Conservation (phyloP, 2,329 filamentous ascomycete genomes). For the Aciculosporium take region DNA sequence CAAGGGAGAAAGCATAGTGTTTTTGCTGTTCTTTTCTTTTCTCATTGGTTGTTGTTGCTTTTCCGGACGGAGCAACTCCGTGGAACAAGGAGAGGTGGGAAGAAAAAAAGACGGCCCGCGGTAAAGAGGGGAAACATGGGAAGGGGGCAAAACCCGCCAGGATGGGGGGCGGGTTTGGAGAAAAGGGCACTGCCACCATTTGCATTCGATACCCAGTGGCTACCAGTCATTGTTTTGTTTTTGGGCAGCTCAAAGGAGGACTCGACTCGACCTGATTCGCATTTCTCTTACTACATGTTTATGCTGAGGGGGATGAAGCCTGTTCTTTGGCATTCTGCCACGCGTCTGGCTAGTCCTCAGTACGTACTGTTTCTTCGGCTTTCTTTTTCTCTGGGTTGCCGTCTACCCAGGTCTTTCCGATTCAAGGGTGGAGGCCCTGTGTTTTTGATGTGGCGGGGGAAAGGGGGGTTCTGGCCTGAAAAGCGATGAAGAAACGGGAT, state of each 20-base stretch:
- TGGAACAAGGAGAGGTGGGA: not conserved
- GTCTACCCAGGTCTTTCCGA: not conserved
- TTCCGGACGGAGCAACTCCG: not conserved
- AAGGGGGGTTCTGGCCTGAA: no score
- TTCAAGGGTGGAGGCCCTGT: not conserved
- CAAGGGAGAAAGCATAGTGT: not conserved
- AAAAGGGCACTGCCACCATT: not conserved
- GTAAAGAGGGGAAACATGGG: not conserved
- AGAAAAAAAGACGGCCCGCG: not conserved
- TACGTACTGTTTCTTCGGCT: not conserved
- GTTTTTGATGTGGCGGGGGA: conserved; percentile 2
- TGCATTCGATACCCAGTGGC: conserved; percentile 3
- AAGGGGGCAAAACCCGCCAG: not conserved
- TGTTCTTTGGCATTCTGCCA: not conserved
- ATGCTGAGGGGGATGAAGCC: not conserved
- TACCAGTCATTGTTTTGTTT: not conserved
- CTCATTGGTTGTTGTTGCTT: not conserved
- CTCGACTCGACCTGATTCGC: not conserved
- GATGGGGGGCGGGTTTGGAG: no score
- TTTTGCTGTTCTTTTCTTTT: not conserved
- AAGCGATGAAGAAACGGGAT: no score
- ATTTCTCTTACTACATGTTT: not conserved
- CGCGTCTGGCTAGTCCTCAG: not conserved
- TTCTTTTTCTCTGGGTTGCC: not conserved
- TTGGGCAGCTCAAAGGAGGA: not conserved